Base-by-base conservation (phyloP, 257 asterid species). In the Solanum gandarillasii region DNA sequence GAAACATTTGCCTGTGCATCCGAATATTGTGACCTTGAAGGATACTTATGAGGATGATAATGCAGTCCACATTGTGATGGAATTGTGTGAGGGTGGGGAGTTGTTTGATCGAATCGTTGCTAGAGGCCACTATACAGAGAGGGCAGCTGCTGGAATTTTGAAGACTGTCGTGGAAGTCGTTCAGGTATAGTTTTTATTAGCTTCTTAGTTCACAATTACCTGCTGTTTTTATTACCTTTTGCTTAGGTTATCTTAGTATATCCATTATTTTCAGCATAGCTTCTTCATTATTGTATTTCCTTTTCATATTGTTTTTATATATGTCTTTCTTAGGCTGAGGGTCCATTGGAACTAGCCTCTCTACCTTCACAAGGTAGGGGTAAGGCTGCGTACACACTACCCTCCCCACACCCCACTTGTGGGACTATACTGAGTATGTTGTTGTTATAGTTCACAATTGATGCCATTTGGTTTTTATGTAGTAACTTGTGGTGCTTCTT, bases 31-130 rank as follows among this genome's bases (percentile, higher is more conserved):
- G 62, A 93, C 90, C 88, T 89, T 93, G 70, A 91, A 90, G 88
- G 92, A 88, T 70, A 90, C 95, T 35, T 93, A 88, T 85, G 95
- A 93, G 88, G 95, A 93, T 89, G 94, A 91, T 78, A 87, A 73
- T 39, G 94, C 94, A 14, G 95, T 93, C 10, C 94, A 93, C 84
- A 91, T 93, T 86, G 95, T 93, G 12, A 93, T 93, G 95, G 95
- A 93, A 38, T 46, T 93, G 85, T 92, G 94, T 83, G 94, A 93
- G 83, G 95, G 95, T 14, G 94, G 94, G 41, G 94, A 92, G 85
- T 88, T 93, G 87, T 92, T 92, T 36, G 96, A 93, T n/a, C 89
- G 94, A 72, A 93, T 93, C 41, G 94, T 91, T 39, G 95, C 94
- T 4, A 90, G 95, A 86, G 95, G 93, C 27, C 94, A 92, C 87